Percentiles rank a stretch among this genome's conserved stretches.
These are phyloP conservation scores for Saturnispora besseyi DNA, from an alignment of 805 yeast genomes.

Conservation along the genomic window DNA sequence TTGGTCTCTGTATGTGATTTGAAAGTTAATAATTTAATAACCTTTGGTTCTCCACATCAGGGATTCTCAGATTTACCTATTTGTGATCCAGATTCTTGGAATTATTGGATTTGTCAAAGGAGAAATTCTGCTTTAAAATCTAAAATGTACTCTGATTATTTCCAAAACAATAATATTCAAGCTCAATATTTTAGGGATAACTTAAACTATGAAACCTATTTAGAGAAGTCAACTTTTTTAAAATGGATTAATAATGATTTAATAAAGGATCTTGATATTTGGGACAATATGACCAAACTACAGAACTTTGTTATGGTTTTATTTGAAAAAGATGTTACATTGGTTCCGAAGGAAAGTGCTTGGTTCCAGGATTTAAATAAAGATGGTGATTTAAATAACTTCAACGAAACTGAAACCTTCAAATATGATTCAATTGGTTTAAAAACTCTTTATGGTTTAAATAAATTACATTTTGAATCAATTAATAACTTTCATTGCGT, in stretches of 20 bases:
- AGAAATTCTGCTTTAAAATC: conserved; percentile 45
- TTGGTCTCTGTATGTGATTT: conserved; percentile 50
- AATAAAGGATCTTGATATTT: conserved; percentile 29
- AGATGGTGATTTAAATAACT: conserved; percentile 33
- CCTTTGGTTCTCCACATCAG: conserved; percentile 78
- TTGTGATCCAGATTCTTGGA: conserved; percentile 37
- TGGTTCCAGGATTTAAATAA: conserved; percentile 51
- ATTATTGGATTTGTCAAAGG: conserved; percentile 45
- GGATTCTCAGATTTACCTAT: conserved; percentile 64
- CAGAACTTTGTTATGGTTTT: conserved; percentile 49
- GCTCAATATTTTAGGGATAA: conserved; percentile 71
- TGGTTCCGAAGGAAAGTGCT: conserved; percentile 66
- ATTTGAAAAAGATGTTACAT: conserved; percentile 55
- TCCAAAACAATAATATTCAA: conserved; percentile 52
- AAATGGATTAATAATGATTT: conserved; percentile 62
- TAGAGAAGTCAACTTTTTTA: conserved; percentile 47
- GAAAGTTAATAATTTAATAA: conserved; percentile 44
- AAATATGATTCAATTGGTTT: conserved; percentile 54
- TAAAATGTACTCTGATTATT: conserved; percentile 49
- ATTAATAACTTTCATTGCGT: conserved; percentile 60
- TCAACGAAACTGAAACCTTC: conserved; percentile 43
- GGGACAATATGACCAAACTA: conserved; percentile 34
- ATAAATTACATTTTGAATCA: conserved; percentile 38
- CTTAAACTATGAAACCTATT: conserved; percentile 41
- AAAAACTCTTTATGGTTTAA: conserved; percentile 34